Percentiles rank a stretch among this genome's conserved stretches.
These are phyloP conservation scores for Venturia nashicola DNA, from an alignment of 2,329 filamentous ascomycete genomes.

Conservation along the genomic window DNA sequence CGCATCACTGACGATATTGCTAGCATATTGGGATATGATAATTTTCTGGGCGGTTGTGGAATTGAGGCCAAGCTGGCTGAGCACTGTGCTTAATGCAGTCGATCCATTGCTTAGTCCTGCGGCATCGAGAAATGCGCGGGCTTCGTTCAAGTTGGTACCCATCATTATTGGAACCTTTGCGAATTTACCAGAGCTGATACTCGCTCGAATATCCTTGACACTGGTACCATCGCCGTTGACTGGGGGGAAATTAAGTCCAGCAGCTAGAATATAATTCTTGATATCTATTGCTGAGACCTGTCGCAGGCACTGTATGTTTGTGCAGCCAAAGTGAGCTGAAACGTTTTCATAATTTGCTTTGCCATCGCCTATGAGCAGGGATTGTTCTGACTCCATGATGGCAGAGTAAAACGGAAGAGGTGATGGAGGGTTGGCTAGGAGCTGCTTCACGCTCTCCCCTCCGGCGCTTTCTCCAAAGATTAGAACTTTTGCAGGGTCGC, in stretches of 20 bases:
- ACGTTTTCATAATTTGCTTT: not conserved
- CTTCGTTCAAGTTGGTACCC: constrained; percentile 18
- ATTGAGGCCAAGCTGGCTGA: not conserved
- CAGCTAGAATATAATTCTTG: constrained; percentile 9
- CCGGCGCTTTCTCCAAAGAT: constrained; percentile 16
- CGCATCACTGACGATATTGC: not conserved
- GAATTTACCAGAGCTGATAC: not conserved
- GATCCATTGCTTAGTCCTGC: not conserved
- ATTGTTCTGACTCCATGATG: constrained; percentile 16
- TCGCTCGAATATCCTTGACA: not conserved
- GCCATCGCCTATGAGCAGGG: not conserved
- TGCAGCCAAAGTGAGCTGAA: not conserved
- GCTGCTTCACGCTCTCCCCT: constrained; percentile 19
- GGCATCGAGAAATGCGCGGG: constrained; percentile 11
- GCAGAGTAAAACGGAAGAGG: constrained; percentile 22
- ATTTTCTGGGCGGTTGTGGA: not conserved
- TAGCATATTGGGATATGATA: not conserved
- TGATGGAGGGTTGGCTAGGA: constrained; percentile 19
- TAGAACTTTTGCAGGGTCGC: constrained; percentile 24
- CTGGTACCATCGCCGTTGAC: constrained; percentile 9
- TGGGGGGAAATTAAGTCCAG: constrained; percentile 7
- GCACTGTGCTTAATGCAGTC: not conserved
- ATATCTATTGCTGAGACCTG: constrained; percentile 6
- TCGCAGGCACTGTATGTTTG: constrained; percentile 4
- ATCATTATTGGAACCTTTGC: constrained; percentile 17